Base-by-base conservation (phyloP, 2,329 filamentous ascomycete genomes). In the Diaporthe humulicola region DNA sequence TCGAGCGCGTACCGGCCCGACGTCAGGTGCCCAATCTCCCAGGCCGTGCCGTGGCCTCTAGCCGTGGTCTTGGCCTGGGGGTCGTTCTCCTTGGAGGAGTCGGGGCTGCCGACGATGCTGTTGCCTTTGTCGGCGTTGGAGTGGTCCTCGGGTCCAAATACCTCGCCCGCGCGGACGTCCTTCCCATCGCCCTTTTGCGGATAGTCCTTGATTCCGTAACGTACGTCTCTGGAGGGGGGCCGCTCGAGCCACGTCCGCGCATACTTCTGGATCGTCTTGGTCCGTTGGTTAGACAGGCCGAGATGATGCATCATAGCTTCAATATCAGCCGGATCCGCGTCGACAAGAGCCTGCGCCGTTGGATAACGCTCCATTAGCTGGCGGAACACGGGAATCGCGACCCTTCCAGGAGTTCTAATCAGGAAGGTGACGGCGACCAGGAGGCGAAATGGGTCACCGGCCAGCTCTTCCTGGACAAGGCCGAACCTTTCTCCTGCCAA, bases 11-110 rank as follows among this genome's bases (percentile, higher is more conserved):
- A 98, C 1, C 91, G 88, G 22, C 95, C 94, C 71, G 94, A 92
- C 0, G 95, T 95, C 74, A 98, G 86, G 82, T 98, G 94, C 0
- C 93, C 95, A 75, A 98, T 93, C 80, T 98, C 96, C 92, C 95
- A 97, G 0, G 90, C 89, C 15, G 87, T 86, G 28, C 81, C 54
- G 66, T 76, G 33, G 76, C 80, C 64, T 77, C 76, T 36, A 33
- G 71, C 76, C 67, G 76, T 74, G 52, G 33, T 71, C 9, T 48
- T 60, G 1, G 67, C 28, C 9, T 52, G 73, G 10, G 28, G 57
- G 22, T 79, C 76, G 33, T 82, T 81, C 56, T 69, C 30, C 57
- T 70, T 71, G 17, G 73, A 30, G 28, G 40, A 19, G 45, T 67
- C 38, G 10, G 70, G 70, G 57, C 57, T 72, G 36, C 45, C 57